Base-by-base conservation (phyloP, 441 rosid species). In the Euphorbia schlechtendalii region DNA sequence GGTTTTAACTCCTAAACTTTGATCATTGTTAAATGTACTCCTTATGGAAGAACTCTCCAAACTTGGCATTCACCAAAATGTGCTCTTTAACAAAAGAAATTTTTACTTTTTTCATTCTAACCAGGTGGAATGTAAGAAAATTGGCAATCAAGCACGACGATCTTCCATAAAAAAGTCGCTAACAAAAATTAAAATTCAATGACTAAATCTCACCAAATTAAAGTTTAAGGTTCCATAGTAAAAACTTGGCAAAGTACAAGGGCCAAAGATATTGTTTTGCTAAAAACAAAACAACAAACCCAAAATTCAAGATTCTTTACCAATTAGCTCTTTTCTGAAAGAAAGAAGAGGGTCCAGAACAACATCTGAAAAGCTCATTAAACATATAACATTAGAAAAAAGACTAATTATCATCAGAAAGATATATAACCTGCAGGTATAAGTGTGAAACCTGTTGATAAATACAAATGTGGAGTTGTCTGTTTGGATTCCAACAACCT, bases 401-500 rank as follows among this genome's bases (percentile, higher is more conserved):
- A 68, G 30, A 66, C 41, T 53, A 67, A 70, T 41, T 40, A 63
- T 65, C 45, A 27, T 27, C 30, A 52, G 59, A 67, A 64, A 52
- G 36, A 76, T 60, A 61, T 13, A 53, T 38, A 63, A 63, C 64
- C 14, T 51, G 56, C 61, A 58, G 12, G 61, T 61, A 55, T 22
- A 66, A 41, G 25, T 52, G 58, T 69, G 63, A 59, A 75, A 92
- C 98, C 97, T 80, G 92, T 84, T 65, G 91, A 84, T 76, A 94
- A 81, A 80, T 91, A 94, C 66, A 94, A 82, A 77, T 89, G 96
- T 53, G 98, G 96, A 65, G 82, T 87, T 66, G 60, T 83, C 84
- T 91, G 96, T 80, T 94, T 94, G 60, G 98, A 94, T 83, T 94
- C 99, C 89, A 91, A 76, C 71, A 94, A 78, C 72, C 98, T 85